A percentile compares a stretch with the other conserved stretches of the same genome.
These are phyloP conservation scores for Chlorophyllum brunneum DNA, from an alignment of 768 basidiomycete species.

Conservation along the genomic window DNA sequence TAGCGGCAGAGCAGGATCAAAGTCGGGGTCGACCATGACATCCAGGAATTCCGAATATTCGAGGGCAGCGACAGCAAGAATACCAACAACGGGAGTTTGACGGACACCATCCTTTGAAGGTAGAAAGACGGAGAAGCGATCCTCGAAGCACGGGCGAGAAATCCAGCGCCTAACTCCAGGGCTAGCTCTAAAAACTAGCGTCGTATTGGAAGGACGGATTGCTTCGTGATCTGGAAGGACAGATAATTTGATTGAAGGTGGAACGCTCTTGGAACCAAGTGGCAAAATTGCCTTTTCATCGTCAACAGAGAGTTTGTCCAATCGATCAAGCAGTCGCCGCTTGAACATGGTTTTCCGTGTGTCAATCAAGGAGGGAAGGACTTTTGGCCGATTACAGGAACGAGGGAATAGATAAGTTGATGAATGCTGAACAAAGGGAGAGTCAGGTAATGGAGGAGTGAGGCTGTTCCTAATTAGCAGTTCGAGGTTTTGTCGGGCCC, in stretches of 20 bases:
- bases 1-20: slow-evolving; percentile 20
- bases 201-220: slow-evolving; percentile 27
- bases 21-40: slow-evolving; percentile 51
- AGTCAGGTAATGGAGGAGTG: slow-evolving; percentile 31
- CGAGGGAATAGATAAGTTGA: slow-evolving; percentile 30
- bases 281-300: slow-evolving; percentile 42
- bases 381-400: slow-evolving; percentile 42
- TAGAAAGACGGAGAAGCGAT: slow-evolving; percentile 55
- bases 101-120: slow-evolving; percentile 33
- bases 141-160: slow-evolving; percentile 73
- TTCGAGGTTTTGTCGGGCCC: slow-evolving; percentile 35
- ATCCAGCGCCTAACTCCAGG: slow-evolving; percentile 66
- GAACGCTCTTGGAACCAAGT: slow-evolving; percentile 32
- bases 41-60: slow-evolving; percentile 71
- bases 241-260: slow-evolving; percentile 21
- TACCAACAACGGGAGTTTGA: slow-evolving; percentile 40
- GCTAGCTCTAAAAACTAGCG: slow-evolving; percentile 38
- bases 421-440: slow-evolving; percentile 40
- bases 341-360: slow-evolving; percentile 47
- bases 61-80: slow-evolving; percentile 62
- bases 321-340: slow-evolving; percentile 42
- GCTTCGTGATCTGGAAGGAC: slow-evolving; percentile 25
- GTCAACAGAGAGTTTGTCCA: slow-evolving; percentile 32
- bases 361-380: slow-evolving; percentile 33
- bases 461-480: slow-evolving; percentile 46